These are phyloP conservation scores for Podospora comata DNA, from an alignment of 495 filamentous ascomycete species.

Conservation along the genomic window DNA sequence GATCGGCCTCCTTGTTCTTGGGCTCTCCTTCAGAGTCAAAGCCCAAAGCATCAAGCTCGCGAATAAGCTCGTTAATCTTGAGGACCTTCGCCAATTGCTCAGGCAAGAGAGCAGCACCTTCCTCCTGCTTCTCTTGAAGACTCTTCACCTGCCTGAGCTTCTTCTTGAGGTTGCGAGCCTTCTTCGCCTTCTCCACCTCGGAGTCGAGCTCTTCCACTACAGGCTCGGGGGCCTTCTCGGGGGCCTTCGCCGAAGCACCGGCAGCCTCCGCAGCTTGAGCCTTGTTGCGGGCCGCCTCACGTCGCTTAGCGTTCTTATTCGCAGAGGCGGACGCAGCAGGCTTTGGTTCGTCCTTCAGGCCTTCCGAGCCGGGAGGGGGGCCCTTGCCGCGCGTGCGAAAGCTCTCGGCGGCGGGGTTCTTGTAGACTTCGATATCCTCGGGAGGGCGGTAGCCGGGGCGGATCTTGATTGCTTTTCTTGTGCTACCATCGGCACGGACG, in stretches of 20 bases:
- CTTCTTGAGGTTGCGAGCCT: constrained; percentile 89
- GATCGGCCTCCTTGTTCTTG: constrained; percentile 23
- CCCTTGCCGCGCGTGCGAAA: constrained; percentile 78
- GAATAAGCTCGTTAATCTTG: constrained; percentile 88
- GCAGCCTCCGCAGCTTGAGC: constrained; percentile 60
- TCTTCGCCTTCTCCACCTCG: constrained; percentile 84
- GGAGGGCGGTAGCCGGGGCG: constrained; percentile 90
- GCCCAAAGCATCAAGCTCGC: constrained; percentile 81
- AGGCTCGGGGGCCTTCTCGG: constrained; percentile 25
- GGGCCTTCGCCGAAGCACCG: constrained; percentile 33
- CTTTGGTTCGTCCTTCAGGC: constrained; percentile 51
- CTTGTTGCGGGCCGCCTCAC: constrained; percentile 77
- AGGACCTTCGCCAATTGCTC: constrained; percentile 98
- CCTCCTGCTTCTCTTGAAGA: constrained; percentile 84
- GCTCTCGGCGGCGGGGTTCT: constrained; percentile 81
- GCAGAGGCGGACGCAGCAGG: constrained; percentile 47
- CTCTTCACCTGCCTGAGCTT: constrained; percentile 93
- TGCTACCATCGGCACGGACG: constrained; percentile 78
- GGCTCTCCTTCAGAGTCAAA: constrained; percentile 65
- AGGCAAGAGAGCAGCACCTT: constrained; percentile 74
- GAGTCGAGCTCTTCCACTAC: constrained; percentile 49
- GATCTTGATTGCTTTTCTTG: constrained; percentile 86
- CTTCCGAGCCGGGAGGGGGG: constrained; percentile 75
- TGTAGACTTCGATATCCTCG: constrained; percentile 95
- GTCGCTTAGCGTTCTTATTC: constrained; percentile 92